A percentile compares a stretch with the other conserved stretches of the same genome.
Evolutionary conservation across 768 basidiomycete species (phyloP).

Genomic region (Suillus sp.): DNA sequence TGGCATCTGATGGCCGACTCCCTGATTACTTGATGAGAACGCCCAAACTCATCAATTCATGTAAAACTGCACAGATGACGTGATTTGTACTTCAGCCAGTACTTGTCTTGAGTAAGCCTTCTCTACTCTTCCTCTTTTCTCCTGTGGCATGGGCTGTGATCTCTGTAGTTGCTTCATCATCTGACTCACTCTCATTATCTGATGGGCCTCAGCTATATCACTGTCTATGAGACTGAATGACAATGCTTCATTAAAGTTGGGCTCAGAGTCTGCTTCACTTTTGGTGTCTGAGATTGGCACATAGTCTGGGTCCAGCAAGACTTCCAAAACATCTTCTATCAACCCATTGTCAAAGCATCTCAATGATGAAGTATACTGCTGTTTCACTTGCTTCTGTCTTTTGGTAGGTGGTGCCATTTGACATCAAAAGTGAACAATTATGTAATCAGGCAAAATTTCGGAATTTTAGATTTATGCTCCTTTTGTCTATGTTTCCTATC

Average conservation of each 20-base stretch:
- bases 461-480: background rate
- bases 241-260: background rate
- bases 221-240: background rate
- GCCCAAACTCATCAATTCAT: conserved; percentile 5
- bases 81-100: too few relatives aligned
- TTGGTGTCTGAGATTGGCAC: background rate
- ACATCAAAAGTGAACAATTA: background rate
- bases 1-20: background rate
- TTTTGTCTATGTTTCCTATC: background rate
- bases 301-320: conserved; percentile 1
- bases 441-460: background rate
- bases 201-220: background rate
- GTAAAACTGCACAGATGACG: background rate
- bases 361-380: background rate
- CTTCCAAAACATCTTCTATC: conserved; percentile 1
- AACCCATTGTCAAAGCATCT: background rate
- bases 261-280: background rate
- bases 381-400: background rate
- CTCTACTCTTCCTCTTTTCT: too few relatives aligned
- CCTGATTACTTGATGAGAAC: background rate
- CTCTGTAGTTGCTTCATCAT: background rate
- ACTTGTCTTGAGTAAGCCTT: too few relatives aligned
- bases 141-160: too few relatives aligned
- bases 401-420: background rate
- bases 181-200: background rate